These are phyloP conservation scores for Hanseniaspora taiwanica DNA, from an alignment of 805 yeast genomes.

Conservation along the genomic window DNA sequence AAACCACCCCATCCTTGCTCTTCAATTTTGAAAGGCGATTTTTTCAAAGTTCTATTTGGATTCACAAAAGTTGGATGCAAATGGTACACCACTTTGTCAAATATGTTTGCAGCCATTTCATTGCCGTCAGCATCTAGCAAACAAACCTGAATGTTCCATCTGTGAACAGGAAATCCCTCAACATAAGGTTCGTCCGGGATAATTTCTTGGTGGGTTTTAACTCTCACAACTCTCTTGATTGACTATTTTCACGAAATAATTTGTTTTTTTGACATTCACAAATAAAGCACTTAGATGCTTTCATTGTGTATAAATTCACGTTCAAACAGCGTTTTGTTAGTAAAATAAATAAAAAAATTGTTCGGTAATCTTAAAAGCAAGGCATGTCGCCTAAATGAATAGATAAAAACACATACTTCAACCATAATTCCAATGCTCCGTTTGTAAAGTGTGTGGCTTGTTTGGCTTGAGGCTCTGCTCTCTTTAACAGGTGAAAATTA, in stretches of 20 bases:
- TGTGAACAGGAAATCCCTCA: conserved; percentile 87
- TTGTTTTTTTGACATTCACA: not conserved
- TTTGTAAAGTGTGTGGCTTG: not conserved
- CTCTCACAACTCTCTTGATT: conserved; percentile 66
- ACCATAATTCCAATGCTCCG: not conserved
- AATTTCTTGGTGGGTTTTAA: conserved; percentile 76
- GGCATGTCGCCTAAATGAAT: too few relatives aligned
- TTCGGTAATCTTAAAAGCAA: not conserved
- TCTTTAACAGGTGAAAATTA: too few relatives aligned
- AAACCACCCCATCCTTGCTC: conserved; percentile 99
- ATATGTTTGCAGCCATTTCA: conserved; percentile 72
- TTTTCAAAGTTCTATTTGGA: conserved; percentile 70
- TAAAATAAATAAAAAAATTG: too few relatives aligned
- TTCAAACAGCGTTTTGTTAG: not conserved
- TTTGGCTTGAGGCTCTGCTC: not conserved
- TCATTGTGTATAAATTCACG: not conserved
- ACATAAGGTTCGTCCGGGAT: conserved; percentile 75
- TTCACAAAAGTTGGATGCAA: conserved; percentile 91
- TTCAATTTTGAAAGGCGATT: conserved; percentile 72
- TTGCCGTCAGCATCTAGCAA: conserved; percentile 69
- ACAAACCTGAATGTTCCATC: conserved; percentile 73
- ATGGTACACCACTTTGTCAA: conserved; percentile 86
- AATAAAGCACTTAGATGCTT: not conserved
- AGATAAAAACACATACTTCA: not conserved
- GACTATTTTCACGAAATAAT: not conserved